Conservation (phyloP, 164 flowering plant genomes). For the Stephania japonica region DNA sequence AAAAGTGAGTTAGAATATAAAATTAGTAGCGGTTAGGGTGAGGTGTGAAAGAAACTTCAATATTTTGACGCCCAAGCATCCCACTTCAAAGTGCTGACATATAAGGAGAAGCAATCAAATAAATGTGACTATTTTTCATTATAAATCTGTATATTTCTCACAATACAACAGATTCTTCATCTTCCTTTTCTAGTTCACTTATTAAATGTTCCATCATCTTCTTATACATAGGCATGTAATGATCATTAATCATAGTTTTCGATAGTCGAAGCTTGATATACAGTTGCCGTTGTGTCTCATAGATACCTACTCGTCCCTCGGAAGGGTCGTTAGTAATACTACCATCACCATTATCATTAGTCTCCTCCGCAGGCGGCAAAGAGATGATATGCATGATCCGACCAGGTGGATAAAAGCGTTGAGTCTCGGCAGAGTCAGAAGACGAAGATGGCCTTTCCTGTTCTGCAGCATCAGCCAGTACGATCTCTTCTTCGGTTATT, state of each 20-base stretch:
- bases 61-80: no score
- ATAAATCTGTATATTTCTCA: constrained; percentile 6
- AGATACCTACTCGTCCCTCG: constrained; percentile 53
- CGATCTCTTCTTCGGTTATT: constrained; percentile 61
- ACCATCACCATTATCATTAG: constrained; percentile 21
- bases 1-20: no score
- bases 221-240: constrained; percentile 94
- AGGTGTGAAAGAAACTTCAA: no score
- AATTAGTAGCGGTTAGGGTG: no score
- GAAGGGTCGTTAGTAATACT: background rate
- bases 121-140: background rate
- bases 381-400: constrained; percentile 80
- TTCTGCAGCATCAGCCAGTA: constrained; percentile 41
- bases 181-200: constrained; percentile 52
- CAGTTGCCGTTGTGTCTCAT: constrained; percentile 71
- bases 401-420: constrained; percentile 78
- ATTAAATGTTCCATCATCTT: constrained; percentile 78
- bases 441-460: constrained; percentile 25
- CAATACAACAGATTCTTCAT: constrained; percentile 18
- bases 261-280: constrained; percentile 87
- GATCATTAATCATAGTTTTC: constrained; percentile 88
- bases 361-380: constrained; percentile 23
- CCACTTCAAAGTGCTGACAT: no score
- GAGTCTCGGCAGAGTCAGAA: constrained; percentile 45
- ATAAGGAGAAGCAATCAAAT: background rate